Evolutionary conservation across 2,329 filamentous ascomycete species (phyloP), one percentile per base, ranked within the genome.

Genomic region (Aureobasidium sp.): DNA sequence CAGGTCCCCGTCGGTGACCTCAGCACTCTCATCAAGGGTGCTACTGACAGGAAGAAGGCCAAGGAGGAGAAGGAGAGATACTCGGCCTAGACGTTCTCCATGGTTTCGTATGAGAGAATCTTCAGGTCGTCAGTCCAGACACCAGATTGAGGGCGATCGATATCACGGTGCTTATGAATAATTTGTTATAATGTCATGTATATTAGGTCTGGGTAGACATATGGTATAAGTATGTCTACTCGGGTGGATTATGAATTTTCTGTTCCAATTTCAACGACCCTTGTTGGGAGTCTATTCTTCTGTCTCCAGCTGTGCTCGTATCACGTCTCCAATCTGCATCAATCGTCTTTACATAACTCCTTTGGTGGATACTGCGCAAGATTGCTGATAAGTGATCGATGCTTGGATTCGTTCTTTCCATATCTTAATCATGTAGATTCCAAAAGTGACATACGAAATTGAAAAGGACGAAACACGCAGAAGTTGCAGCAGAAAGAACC

Each of bases 1-100:
- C 70, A 73, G 48, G 66, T 84, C 27, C 81, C 81, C 6, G 77
- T 80, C 45, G 74, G 76, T 61, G 77, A 80, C 66, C 69, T 80
- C 5, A 78, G 76, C 3, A 67, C 68, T 21, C 63, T 77, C 52
- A 70, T 80, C 69, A 79, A 77, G 70, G 76, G 76, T 42, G 76
- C 75, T 5, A 76, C 70, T 49, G 72, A 78, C 62, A 70, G 66
- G 62, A 64, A 65, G 27, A 70, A 68, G 66, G 66, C 64, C 29
- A 69, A 67, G 65, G 66, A 69, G 39, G 68, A 67, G 65, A 66
- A 67, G 58, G 63, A 66, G 59, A 64, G 65, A 45, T 65, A 69
- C 59, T 59, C 60, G 6, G 58, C 58, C 32, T 62, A 52, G 54
- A 16, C 42, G 15, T 25, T 27, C 7, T 8, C 25, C 30, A 30